Conservation (phyloP, 805 yeast species). For the Kurtzmaniella fragi region DNA sequence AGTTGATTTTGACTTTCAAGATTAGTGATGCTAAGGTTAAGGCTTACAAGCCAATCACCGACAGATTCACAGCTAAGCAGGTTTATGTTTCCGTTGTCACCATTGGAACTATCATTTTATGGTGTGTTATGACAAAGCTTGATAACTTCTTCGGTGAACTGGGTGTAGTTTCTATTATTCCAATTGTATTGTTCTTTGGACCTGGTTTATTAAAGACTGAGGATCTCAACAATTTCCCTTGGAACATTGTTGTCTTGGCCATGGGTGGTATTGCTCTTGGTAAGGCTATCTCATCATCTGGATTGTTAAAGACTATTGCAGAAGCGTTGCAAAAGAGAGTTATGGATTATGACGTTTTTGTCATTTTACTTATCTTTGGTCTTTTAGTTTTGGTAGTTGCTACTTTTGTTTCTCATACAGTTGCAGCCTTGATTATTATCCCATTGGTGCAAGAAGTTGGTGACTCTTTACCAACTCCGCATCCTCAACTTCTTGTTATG, state of each 20-base stretch:
- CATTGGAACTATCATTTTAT: conserved; percentile 39
- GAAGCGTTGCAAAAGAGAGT: conserved; percentile 38
- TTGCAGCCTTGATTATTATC: conserved; percentile 38
- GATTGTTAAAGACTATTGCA: conserved; percentile 44
- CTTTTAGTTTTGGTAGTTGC: conserved; percentile 36
- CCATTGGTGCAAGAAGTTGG: conserved; percentile 41
- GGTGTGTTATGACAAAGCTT: conserved; percentile 44
- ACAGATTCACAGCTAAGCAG: conserved; percentile 41
- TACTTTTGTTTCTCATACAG: conserved; percentile 41
- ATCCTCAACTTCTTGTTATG: conserved; percentile 36
- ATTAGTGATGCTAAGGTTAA: conserved; percentile 42
- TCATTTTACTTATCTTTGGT: conserved; percentile 42
- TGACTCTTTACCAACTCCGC: conserved; percentile 30
- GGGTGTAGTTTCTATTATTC: conserved; percentile 45
- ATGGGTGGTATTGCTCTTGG: conserved; percentile 56
- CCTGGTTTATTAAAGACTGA: conserved; percentile 44
- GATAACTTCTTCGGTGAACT: conserved; percentile 42
- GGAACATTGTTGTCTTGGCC: conserved; percentile 51
- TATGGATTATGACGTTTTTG: conserved; percentile 38
- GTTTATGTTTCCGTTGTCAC: conserved; percentile 38
- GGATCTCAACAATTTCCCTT: conserved; percentile 48
- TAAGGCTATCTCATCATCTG: conserved; percentile 46
- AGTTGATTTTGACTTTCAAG: conserved; percentile 62
- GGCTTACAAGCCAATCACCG: conserved; percentile 43
- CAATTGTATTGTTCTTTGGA: conserved; percentile 45